phyloP scores from a whole-genome alignment of 352 stramenopile genomes.

The Halophytophthora polymorphica region DNA sequence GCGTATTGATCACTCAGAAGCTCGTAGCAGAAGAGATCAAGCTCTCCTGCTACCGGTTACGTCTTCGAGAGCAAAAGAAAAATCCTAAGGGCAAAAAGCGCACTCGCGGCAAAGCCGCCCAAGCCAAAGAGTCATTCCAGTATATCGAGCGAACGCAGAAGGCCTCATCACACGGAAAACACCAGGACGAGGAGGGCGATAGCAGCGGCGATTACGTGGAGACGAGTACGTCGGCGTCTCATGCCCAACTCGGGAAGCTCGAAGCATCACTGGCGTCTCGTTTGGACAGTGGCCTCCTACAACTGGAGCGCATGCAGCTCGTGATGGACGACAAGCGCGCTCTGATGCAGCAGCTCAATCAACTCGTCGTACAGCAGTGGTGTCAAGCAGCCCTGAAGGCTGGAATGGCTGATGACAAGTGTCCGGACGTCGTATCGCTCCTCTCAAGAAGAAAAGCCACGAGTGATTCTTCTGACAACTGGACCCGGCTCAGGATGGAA shows the following conservation, averaged over 20 bases:
- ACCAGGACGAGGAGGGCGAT: slow-evolving; percentile 4
- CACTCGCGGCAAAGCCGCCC: slow-evolving; percentile 1
- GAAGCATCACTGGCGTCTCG: slow-evolving; percentile 39
- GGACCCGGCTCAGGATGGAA: slow-evolving; percentile 21
- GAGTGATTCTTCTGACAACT: neutral
- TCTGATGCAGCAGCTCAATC: slow-evolving; percentile 28
- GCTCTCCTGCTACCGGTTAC: slow-evolving; percentile 37
- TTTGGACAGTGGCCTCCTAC: slow-evolving; percentile 28
- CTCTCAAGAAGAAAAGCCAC: slow-evolving; percentile 4
- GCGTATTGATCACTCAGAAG: slow-evolving; percentile 46
- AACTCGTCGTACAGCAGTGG: slow-evolving; percentile 31
- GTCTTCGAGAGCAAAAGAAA: slow-evolving; percentile 25
- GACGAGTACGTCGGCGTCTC: slow-evolving; percentile 13
- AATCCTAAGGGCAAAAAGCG: slow-evolving; percentile 29
- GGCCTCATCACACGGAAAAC: slow-evolving; percentile 20
- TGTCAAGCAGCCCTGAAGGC: slow-evolving; percentile 12
- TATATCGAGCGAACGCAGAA: slow-evolving; percentile 67
- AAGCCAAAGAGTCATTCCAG: slow-evolving; percentile 12
- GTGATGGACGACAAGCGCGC: slow-evolving; percentile 43
- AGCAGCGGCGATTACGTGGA: slow-evolving; percentile 1
- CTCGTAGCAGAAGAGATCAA: slow-evolving; percentile 14
- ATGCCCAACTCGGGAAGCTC: slow-evolving; percentile 45
- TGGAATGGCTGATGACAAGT: slow-evolving; percentile 2
- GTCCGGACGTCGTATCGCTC: neutral
- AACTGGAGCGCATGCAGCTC: slow-evolving; percentile 35